These are phyloP conservation scores for Podaxis rugospora DNA, from an alignment of 768 basidiomycete genomes.

Conservation along the genomic window DNA sequence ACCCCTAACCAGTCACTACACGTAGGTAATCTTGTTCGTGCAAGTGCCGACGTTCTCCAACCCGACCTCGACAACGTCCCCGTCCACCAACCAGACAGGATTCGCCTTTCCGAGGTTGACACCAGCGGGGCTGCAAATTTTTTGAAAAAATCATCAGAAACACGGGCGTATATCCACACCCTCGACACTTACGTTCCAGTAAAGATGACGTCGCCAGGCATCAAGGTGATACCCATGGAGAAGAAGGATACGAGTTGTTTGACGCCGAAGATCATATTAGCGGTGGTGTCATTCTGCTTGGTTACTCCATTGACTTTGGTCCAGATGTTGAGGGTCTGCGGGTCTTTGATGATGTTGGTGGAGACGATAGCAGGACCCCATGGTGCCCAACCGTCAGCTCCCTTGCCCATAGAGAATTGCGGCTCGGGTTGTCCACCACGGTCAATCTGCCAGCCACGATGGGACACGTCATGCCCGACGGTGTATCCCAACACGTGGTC, in stretches of 20 bases:
- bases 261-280: slow-evolving; percentile 39
- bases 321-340: slow-evolving; percentile 35
- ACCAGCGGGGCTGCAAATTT: slow-evolving; percentile 25
- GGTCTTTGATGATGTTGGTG: slow-evolving; percentile 31
- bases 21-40: slow-evolving; percentile 30
- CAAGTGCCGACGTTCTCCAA: slow-evolving; percentile 35
- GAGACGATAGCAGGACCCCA: slow-evolving; percentile 37
- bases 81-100: slow-evolving; percentile 31
- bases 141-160: background rate
- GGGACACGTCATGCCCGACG: slow-evolving; percentile 38
- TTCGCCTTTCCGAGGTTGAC: slow-evolving; percentile 29
- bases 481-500: slow-evolving; percentile 37
- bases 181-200: slow-evolving; percentile 32
- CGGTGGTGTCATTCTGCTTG: slow-evolving; percentile 35
- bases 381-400: slow-evolving; percentile 38
- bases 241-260: slow-evolving; percentile 37
- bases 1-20: slow-evolving; percentile 7
- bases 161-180: background rate
- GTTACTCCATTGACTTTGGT: slow-evolving; percentile 36
- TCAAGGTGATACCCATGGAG: slow-evolving; percentile 38
- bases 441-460: slow-evolving; percentile 40
- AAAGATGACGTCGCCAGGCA: slow-evolving; percentile 40
- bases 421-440: slow-evolving; percentile 37
- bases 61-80: slow-evolving; percentile 35
- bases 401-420: slow-evolving; percentile 40